phyloP scores from a whole-genome alignment of 2,329 filamentous ascomycete genomes.

The Diaporthe humulicola region DNA sequence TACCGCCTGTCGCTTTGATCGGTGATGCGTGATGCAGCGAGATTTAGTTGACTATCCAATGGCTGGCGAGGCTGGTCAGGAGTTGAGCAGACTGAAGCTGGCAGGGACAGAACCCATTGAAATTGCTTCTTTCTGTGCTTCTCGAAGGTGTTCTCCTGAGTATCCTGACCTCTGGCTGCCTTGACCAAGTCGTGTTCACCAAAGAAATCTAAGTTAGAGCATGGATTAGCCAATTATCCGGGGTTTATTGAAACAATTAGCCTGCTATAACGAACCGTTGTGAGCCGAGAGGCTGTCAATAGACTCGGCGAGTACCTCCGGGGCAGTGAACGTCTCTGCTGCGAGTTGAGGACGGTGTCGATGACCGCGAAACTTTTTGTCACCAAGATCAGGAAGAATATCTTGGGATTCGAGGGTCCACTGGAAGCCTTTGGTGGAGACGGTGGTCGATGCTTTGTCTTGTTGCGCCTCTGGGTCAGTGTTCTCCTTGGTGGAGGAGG shows the following conservation, averaged over 20 bases:
- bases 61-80: conserved; percentile 15
- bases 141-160: conserved; percentile 51
- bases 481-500: conserved; percentile 31
- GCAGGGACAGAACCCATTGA: conserved; percentile 62
- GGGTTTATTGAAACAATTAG: background rate
- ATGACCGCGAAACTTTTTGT: conserved; percentile 38
- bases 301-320: conserved; percentile 12
- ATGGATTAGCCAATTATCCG: background rate
- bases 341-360: conserved; percentile 33
- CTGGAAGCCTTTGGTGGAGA: conserved; percentile 7
- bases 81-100: conserved; percentile 42
- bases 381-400: conserved; percentile 16
- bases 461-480: conserved; percentile 7
- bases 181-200: conserved; percentile 37
- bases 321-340: conserved; percentile 39
- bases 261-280: conserved; percentile 19
- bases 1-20: conserved; percentile 36
- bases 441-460: background rate
- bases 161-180: conserved; percentile 35
- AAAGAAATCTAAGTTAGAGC: conserved; percentile 23
- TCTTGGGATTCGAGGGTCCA: conserved; percentile 11
- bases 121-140: conserved; percentile 64
- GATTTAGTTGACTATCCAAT: conserved; percentile 1
- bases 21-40: background rate
- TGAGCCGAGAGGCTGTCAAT: conserved; percentile 1